Evolutionary conservation across 371 early-diverging fungal genomes (phyloP).

Genomic region (Mucor velutinosus): DNA sequence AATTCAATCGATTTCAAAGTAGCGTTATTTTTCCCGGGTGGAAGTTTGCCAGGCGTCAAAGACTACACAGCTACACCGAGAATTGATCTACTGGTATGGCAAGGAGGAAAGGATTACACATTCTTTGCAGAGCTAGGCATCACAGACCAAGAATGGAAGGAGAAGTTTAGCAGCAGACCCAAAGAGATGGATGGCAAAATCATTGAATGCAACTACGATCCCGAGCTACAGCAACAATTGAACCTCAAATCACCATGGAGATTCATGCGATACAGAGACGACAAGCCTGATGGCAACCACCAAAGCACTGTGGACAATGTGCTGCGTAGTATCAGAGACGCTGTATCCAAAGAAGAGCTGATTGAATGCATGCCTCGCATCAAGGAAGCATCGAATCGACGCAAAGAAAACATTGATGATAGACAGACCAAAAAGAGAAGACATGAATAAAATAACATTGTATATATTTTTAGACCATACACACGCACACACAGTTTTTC

Average conservation of each 20-base stretch:
- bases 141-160: constrained; percentile 61
- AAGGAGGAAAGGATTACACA: constrained; percentile 54
- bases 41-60: constrained; percentile 39
- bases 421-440: constrained; percentile 18
- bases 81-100: constrained; percentile 62
- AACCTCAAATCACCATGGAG: constrained; percentile 67
- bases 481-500: too few relatives aligned
- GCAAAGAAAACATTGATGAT: constrained; percentile 20
- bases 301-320: constrained; percentile 70
- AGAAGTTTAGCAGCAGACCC: constrained; percentile 30
- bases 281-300: constrained; percentile 87
- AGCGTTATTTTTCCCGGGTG: constrained; percentile 42
- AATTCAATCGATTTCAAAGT: constrained; percentile 96
- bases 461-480: background rate
- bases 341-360: constrained; percentile 64
- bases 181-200: constrained; percentile 61
- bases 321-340: constrained; percentile 76
- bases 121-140: constrained; percentile 64
- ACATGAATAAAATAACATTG: constrained; percentile 9
- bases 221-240: constrained; percentile 40
- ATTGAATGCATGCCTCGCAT: constrained; percentile 27
- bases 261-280: constrained; percentile 85
- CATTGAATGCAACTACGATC: constrained; percentile 72
- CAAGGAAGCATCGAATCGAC: constrained; percentile 20
- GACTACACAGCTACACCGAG: constrained; percentile 45